These are phyloP conservation scores for Mangifera indica DNA, from an alignment of 345 rosid species.

Conservation along the genomic window DNA sequence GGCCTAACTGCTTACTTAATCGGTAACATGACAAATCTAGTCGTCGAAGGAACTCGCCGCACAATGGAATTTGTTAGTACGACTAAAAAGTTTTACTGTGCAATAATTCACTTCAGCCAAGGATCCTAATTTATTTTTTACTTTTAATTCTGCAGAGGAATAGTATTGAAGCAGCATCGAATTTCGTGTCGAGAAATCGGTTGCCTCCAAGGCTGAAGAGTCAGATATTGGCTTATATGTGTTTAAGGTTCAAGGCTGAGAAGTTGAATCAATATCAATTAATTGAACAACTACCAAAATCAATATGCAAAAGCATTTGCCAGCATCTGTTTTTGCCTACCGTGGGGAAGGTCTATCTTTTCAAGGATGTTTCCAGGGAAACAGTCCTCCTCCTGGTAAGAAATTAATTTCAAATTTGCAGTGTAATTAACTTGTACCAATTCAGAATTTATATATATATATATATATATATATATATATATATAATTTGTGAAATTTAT, in stretches of 20 bases:
- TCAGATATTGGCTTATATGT: slow-evolving; percentile 92
- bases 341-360: slow-evolving; percentile 72
- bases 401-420: neutral
- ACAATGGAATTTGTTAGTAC: slow-evolving; percentile 92
- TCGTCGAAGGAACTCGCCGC: slow-evolving; percentile 93
- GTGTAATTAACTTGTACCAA: no score
- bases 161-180: slow-evolving; percentile 79
- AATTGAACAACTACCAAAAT: slow-evolving; percentile 85
- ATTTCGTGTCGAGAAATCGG: slow-evolving; percentile 67
- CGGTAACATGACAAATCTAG: slow-evolving; percentile 94
- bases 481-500: neutral
- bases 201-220: slow-evolving; percentile 72
- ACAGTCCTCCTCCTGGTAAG: slow-evolving; percentile 61
- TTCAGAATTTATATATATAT: no score
- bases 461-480: no score
- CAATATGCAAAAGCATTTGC: slow-evolving; percentile 81
- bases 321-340: slow-evolving; percentile 80
- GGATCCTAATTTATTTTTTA: neutral
- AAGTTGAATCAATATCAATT: slow-evolving; percentile 79
- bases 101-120: no score
- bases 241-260: slow-evolving; percentile 88
- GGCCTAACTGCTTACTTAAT: slow-evolving; percentile 87
- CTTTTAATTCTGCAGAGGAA: slow-evolving; percentile 58
- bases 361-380: slow-evolving; percentile 63
- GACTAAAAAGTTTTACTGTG: no score